A percentile compares a stretch with the other conserved stretches of the same genome.
Conservation (phyloP, 192 early-diverging fungal genomes). For the Irineochytrium annulatum region DNA sequence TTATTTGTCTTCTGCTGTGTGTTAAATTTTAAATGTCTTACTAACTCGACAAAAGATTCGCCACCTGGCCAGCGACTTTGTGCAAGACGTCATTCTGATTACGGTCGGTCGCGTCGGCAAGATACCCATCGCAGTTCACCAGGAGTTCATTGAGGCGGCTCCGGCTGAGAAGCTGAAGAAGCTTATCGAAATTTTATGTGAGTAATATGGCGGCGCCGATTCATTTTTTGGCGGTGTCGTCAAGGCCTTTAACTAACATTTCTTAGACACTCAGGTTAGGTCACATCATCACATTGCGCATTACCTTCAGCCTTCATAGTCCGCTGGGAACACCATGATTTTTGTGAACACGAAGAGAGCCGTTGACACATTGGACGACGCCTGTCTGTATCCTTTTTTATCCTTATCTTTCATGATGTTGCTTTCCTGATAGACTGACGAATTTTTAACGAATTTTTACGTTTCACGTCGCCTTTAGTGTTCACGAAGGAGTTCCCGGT, state of each 20-base stretch:
- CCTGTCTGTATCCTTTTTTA: slow-evolving; percentile 50
- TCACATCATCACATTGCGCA: too few species aligned
- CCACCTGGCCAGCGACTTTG: slow-evolving; percentile 82
- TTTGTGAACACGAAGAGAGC: too few species aligned
- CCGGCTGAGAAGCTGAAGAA: slow-evolving; percentile 91
- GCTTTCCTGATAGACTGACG: not conserved
- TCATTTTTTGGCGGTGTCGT: too few species aligned
- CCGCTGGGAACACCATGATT: too few species aligned
- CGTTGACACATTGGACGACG: slow-evolving; percentile 87
- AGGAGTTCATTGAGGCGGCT: slow-evolving; percentile 86
- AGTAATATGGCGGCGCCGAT: too few species aligned
- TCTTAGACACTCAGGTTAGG: too few species aligned
- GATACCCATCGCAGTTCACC: too few species aligned
- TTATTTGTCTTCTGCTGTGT: slow-evolving; percentile 16
- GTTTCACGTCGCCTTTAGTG: not conserved
- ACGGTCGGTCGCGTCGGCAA: too few species aligned
- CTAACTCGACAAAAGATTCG: too few species aligned
- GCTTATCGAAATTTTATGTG: slow-evolving; percentile 83
- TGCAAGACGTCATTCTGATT: slow-evolving; percentile 93
- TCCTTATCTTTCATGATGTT: not conserved
- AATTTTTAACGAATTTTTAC: not conserved
- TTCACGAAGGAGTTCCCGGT: slow-evolving; percentile 64
- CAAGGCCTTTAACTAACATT: too few species aligned
- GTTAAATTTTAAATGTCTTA: slow-evolving; percentile 13
- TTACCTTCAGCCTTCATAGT: too few species aligned